Base-by-base conservation (phyloP, 176 grass and related monocot species). In the Areca catechu region DNA sequence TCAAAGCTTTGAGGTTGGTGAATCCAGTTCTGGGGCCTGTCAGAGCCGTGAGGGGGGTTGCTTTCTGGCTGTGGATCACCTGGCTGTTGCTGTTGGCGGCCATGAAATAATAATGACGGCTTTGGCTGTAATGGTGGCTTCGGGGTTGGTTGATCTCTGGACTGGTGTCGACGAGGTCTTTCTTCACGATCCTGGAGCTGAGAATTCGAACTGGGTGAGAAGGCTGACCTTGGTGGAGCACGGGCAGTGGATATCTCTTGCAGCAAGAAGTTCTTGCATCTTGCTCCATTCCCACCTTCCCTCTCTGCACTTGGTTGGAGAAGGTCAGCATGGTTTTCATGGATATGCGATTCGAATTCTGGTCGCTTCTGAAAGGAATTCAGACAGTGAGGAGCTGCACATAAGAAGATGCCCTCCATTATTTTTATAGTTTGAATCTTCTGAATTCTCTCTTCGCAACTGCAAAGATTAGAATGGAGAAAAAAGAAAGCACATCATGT, bases 381-480 rank as follows among this genome's bases (percentile, higher is more conserved):
- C 58, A 92, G 88, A 71, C 93, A 98, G 72, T 88, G 86, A 9
- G 84, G 93, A 56, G 93, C 87, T 27, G 88, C 88, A 77, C 93
- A 98, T 58, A 98, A 85, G 62, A 89, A 92, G 65, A 98, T 88
- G 54, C 93, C 88, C 70, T 98, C 88, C 93, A 98, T 83, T 87
- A 43, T 43, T 10, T 98, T 98, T 28, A 98, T 83, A 43, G 62
- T 92, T 52, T 98, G 93, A 51, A 98, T 89, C 75, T 98, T 98
- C 66, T 98, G 93, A 85, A 98, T 89, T 20, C 93, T 79, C 66
- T 98, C 93, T 25, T 98, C 80, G 53, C 93, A 98, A 49, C 93
- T 98, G 66, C 65, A 76, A 49, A 67, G 57, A 73, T 12, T 43
- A 12, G 9, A 53, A 80, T 49, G 60, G 27, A 65, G 73, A 81